A percentile compares a stretch with the other conserved stretches of the same genome.
phyloP scores from a whole-genome alignment of 2,329 filamentous ascomycete genomes.

The Gyromitra esculenta region DNA sequence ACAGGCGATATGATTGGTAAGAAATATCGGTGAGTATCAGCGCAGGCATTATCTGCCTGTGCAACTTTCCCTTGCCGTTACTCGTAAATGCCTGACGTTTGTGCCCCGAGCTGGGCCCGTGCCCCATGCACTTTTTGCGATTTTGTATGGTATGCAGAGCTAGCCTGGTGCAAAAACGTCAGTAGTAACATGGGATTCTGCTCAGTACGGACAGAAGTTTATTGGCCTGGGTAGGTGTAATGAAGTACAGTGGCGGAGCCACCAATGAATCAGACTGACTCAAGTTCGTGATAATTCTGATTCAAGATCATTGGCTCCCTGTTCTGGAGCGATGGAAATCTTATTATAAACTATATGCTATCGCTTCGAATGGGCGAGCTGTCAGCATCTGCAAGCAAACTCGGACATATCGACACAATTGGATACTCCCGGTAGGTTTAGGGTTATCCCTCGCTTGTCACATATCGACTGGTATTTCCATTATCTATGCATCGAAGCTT shows the following conservation, averaged over 20 bases:
- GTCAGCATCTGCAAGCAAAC: not conserved
- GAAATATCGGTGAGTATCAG: not conserved
- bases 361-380: not conserved
- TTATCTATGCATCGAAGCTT: constrained; percentile 12
- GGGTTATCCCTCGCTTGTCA: not conserved
- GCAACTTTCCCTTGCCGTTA: not conserved
- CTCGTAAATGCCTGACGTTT: too few species aligned
- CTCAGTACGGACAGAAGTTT: too few species aligned
- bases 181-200: too few species aligned
- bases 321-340: not conserved
- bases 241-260: not conserved
- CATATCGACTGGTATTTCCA: constrained; percentile 5
- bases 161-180: too few species aligned
- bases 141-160: too few species aligned
- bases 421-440: constrained; percentile 8
- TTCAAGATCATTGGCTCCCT: not conserved
- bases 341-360: not conserved
- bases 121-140: too few species aligned
- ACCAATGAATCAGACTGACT: constrained; percentile 1
- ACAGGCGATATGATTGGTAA: not conserved
- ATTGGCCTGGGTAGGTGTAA: too few species aligned
- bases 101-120: too few species aligned
- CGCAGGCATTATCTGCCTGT: not conserved
- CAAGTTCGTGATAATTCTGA: not conserved
- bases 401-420: not conserved